Percentiles rank a stretch among this genome's conserved stretches.
These are phyloP conservation scores for Podaxis carcinomalis DNA, from an alignment of 768 basidiomycete genomes.

Conservation along the genomic window DNA sequence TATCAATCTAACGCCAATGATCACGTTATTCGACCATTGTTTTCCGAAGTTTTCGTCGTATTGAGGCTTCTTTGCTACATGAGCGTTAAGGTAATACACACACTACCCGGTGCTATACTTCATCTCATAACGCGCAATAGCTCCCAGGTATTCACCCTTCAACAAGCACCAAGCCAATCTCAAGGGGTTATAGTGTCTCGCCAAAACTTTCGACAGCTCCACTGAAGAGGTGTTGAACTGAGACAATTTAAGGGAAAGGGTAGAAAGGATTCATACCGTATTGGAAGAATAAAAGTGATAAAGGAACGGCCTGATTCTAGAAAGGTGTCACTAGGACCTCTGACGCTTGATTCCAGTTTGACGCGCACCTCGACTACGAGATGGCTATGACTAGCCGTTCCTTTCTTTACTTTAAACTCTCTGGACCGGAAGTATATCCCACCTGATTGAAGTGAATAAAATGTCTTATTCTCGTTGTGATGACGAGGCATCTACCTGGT, in stretches of 20 bases:
- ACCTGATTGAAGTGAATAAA: slow-evolving; percentile 19
- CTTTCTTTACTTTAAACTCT: background rate
- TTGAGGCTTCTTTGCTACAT: no score
- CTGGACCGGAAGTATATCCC: slow-evolving; percentile 16
- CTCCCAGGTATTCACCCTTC: slow-evolving; percentile 42
- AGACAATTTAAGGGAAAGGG: background rate
- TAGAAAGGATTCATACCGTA: slow-evolving; percentile 39
- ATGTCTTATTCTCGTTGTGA: no score
- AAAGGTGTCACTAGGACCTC: background rate
- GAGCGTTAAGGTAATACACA: background rate
- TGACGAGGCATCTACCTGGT: slow-evolving; percentile 51
- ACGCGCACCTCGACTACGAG: slow-evolving; percentile 30
- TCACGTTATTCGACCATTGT: no score
- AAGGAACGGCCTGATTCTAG: slow-evolving; percentile 50
- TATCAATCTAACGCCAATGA: no score
- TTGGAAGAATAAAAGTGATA: slow-evolving; percentile 51
- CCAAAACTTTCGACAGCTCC: slow-evolving; percentile 33
- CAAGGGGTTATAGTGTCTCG: slow-evolving; percentile 55
- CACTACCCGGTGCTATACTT: slow-evolving; percentile 20
- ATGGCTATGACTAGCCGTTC: slow-evolving; percentile 14
- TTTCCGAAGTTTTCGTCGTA: no score
- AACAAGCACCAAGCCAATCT: slow-evolving; percentile 47
- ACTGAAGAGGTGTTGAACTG: slow-evolving; percentile 25
- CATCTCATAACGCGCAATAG: slow-evolving; percentile 41
- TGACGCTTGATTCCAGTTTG: background rate